phyloP scores from a whole-genome alignment of 2,329 filamentous ascomycete species.

The Pezicula neosporulosa region DNA sequence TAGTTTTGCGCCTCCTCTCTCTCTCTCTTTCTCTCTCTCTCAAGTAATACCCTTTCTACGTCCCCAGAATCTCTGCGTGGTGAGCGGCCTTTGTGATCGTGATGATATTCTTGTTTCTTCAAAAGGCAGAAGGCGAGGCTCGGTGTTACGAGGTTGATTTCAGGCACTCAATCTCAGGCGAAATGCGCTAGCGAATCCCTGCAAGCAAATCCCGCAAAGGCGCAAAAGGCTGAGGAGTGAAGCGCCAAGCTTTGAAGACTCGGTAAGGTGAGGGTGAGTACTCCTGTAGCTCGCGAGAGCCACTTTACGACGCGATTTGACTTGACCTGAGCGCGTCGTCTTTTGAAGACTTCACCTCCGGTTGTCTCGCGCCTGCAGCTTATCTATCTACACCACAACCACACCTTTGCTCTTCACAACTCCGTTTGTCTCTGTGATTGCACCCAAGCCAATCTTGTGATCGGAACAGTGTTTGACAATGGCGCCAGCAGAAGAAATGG shows the following conservation, averaged over 20 bases:
- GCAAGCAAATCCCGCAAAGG: background rate
- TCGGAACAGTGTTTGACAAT: conserved; percentile 27
- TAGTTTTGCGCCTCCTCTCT: background rate
- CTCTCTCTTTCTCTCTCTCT: no score
- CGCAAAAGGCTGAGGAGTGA: no score
- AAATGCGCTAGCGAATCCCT: background rate
- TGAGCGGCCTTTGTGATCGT: conserved; percentile 1
- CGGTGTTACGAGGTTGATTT: background rate
- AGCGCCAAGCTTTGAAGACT: no score
- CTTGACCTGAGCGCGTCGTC: no score
- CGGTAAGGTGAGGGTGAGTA: no score
- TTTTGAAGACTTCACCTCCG: no score
- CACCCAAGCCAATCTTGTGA: background rate
- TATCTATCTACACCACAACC: no score
- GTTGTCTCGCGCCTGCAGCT: no score
- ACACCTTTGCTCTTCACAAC: no score
- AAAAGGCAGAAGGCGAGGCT: background rate
- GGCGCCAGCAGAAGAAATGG: conserved; percentile 41
- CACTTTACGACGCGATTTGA: no score
- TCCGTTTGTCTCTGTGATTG: no score
- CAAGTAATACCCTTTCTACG: background rate
- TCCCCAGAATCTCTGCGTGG: conserved; percentile 1
- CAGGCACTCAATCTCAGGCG: background rate
- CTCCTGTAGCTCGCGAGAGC: no score
- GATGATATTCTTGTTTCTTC: background rate